Percentiles rank a stretch among this genome's conserved stretches.
Evolutionary conservation across 2,329 filamentous ascomycete species (phyloP).

Genomic region (Neopestalotiopsis sp.): DNA sequence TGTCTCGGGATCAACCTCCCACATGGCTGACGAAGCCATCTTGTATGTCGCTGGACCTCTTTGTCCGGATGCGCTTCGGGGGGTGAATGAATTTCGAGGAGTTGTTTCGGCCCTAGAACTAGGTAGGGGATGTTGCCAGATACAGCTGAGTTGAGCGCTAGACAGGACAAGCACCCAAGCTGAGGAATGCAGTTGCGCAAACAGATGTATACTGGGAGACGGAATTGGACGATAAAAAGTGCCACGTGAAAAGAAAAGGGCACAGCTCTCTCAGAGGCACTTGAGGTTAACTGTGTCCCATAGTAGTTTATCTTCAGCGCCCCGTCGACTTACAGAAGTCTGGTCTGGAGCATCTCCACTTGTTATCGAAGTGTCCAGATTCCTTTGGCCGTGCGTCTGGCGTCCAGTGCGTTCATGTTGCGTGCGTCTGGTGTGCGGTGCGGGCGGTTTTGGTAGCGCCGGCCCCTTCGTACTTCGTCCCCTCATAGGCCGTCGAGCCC

Average conservation of each 20-base stretch:
- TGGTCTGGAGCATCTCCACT: conserved; percentile 1
- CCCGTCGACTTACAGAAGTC: conserved; percentile 1
- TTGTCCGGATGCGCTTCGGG: neutral
- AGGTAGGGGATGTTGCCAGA: neutral
- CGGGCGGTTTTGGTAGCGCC: too few species aligned
- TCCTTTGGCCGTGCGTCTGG: neutral
- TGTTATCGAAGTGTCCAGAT: conserved; percentile 1
- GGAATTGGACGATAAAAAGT: neutral
- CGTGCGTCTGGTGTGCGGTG: too few species aligned
- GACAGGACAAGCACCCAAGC: neutral
- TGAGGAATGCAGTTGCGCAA: neutral
- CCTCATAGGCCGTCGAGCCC: too few species aligned
- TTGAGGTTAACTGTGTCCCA: neutral
- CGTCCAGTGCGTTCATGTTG: too few species aligned
- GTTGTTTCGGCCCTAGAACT: neutral
- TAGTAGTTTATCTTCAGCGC: neutral
- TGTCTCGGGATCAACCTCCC: conserved; percentile 98
- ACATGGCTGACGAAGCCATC: conserved; percentile 81
- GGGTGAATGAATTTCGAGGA: neutral
- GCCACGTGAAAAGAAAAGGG: neutral
- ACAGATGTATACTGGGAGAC: neutral
- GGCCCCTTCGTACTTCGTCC: too few species aligned
- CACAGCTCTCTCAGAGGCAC: neutral
- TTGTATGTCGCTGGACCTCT: neutral
- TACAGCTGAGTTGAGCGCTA: neutral